Percentiles rank a stretch among this genome's conserved stretches.
Conservation (phyloP, 1,284 basidiomycete species). For the Irpex sp. region DNA sequence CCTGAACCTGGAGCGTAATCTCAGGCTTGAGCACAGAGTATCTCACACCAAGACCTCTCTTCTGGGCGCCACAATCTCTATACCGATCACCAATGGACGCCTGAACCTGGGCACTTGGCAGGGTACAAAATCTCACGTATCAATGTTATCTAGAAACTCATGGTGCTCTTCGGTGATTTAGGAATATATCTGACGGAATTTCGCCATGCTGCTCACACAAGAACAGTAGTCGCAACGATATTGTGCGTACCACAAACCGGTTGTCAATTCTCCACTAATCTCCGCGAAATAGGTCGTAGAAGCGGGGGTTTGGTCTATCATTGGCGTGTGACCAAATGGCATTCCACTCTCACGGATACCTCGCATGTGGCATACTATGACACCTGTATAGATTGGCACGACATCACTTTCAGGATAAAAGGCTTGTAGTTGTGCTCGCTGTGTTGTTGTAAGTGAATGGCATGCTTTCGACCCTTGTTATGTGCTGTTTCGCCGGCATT, state of each 20-base stretch:
- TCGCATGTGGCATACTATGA: too few species aligned
- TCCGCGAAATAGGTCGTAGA: neutral
- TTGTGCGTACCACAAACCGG: slow-evolving; percentile 42
- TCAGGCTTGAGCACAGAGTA: slow-evolving; percentile 42
- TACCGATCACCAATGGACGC: slow-evolving; percentile 82
- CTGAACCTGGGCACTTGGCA: slow-evolving; percentile 92
- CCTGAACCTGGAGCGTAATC: too few species aligned
- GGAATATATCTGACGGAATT: slow-evolving; percentile 86
- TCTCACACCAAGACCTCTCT: slow-evolving; percentile 90
- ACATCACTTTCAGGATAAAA: too few species aligned
- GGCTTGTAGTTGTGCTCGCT: too few species aligned
- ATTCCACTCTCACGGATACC: too few species aligned
- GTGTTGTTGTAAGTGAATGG: too few species aligned
- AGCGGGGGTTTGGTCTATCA: neutral
- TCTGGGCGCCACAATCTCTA: slow-evolving; percentile 76
- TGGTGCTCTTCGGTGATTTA: slow-evolving; percentile 22
- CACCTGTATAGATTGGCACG: too few species aligned
- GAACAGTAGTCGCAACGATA: slow-evolving; percentile 80
- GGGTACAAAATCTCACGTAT: slow-evolving; percentile 36
- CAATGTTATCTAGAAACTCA: neutral
- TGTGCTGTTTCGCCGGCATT: too few species aligned
- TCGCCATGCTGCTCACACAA: slow-evolving; percentile 59
- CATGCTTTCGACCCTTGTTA: too few species aligned
- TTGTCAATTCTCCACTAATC: neutral
- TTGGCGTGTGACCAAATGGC: too few species aligned